Evolutionary conservation across 2,329 filamentous ascomycete genomes (phyloP).

Genomic region (Ophiostoma ulmi): DNA sequence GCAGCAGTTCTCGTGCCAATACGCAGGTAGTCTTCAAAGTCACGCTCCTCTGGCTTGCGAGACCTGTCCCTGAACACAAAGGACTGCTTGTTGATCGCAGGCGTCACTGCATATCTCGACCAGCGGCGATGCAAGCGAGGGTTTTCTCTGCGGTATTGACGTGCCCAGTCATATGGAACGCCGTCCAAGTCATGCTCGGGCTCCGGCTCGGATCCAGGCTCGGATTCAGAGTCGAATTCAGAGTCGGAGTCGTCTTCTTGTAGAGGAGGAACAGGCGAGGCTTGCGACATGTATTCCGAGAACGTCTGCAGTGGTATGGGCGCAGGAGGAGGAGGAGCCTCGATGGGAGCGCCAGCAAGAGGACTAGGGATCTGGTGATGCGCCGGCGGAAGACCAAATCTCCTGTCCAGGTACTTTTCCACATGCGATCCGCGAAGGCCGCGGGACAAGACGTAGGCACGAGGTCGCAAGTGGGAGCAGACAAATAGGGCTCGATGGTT

Average conservation of each 20-base stretch:
- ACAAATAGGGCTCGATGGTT: not conserved
- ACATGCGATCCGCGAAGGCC: not conserved
- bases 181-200: not conserved
- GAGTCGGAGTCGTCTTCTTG: not conserved
- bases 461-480: not conserved
- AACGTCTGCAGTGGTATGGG: not conserved
- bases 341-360: not conserved
- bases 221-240: not conserved
- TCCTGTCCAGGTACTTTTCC: not conserved
- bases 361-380: not conserved
- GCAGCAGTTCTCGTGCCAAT: not conserved
- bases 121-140: not conserved
- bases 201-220: not conserved
- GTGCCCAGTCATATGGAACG: not conserved
- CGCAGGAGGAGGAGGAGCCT: not conserved
- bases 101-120: not conserved
- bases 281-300: not conserved
- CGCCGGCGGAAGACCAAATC: not conserved
- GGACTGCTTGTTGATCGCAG: not conserved
- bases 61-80: not conserved
- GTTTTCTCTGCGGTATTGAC: not conserved
- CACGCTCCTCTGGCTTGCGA: not conserved
- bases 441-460: not conserved
- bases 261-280: not conserved
- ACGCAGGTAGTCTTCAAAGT: not conserved